Evolutionary conservation across 2,329 filamentous ascomycete genomes (phyloP).

Genomic region (Beauveria sp.): DNA sequence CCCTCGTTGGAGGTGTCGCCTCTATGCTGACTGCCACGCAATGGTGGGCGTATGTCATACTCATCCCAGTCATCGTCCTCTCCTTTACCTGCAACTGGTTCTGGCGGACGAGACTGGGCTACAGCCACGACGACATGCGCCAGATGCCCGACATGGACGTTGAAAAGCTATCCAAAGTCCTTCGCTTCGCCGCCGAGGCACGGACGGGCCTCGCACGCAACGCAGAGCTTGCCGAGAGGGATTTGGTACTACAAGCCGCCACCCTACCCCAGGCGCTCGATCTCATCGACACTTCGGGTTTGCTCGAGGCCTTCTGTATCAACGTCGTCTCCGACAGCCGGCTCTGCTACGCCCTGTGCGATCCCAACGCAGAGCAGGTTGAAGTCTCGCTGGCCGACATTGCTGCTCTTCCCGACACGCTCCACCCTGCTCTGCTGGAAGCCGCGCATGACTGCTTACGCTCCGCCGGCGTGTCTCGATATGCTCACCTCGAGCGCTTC

Average conservation of each 20-base stretch:
- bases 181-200: conserved; percentile 1
- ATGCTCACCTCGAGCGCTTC: conserved; percentile 8
- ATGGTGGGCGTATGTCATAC: conserved; percentile 46
- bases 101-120: conserved; percentile 39
- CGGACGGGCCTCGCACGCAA: not conserved
- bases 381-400: conserved; percentile 8
- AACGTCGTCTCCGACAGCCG: not conserved
- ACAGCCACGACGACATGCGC: conserved; percentile 22
- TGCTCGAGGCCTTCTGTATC: conserved; percentile 10
- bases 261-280: not conserved
- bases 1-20: conserved; percentile 39
- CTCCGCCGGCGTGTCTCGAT: conserved; percentile 2
- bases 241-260: not conserved
- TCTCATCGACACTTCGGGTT: conserved; percentile 4
- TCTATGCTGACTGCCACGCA: conserved; percentile 41
- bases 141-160: conserved; percentile 6
- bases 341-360: not conserved
- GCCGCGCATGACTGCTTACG: conserved; percentile 2
- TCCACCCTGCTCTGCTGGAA: conserved; percentile 2
- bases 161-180: not conserved
- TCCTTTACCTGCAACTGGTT: conserved; percentile 40
- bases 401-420: not conserved
- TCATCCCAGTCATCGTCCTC: conserved; percentile 41
- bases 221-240: not conserved
- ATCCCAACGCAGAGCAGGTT: not conserved